Conservation (phyloP, 225 moss, liverwort and hornwort genomes). For the Marchantia polymorpha region DNA sequence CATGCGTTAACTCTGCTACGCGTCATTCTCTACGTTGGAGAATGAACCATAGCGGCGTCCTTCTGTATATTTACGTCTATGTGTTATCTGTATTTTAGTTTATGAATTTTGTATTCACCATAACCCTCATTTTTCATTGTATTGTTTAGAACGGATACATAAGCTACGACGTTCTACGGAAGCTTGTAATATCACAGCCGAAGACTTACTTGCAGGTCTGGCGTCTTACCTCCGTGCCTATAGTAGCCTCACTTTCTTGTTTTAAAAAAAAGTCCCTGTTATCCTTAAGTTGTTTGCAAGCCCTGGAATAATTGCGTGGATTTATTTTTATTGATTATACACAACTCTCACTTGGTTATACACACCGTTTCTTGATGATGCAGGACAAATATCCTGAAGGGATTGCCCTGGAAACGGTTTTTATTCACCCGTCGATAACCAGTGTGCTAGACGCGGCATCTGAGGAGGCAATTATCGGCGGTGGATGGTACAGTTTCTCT, state of each 20-base stretch:
- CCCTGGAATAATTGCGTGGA: background rate
- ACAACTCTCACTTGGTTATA: background rate
- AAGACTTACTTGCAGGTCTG: slow-evolving; percentile 82
- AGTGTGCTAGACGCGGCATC: slow-evolving; percentile 88
- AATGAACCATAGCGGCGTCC: background rate
- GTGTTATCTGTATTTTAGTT: background rate
- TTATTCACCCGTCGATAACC: slow-evolving; percentile 75
- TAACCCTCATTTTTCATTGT: background rate
- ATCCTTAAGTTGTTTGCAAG: background rate
- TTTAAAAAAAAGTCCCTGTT: background rate
- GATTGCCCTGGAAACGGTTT: slow-evolving; percentile 71
- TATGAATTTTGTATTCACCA: background rate
- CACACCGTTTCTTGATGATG: background rate
- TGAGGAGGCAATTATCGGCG: slow-evolving; percentile 83
- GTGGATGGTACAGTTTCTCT: slow-evolving; percentile 55
- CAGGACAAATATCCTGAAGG: slow-evolving; percentile 89
- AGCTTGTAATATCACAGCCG: slow-evolving; percentile 87
- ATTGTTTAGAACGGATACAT: slow-evolving; percentile 81
- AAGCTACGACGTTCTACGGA: slow-evolving; percentile 76
- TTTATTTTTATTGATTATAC: no score
- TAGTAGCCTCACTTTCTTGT: background rate
- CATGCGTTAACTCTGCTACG: no score
- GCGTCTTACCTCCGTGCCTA: background rate
- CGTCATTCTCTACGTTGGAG: background rate
- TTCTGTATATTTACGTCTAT: background rate